phyloP scores from a whole-genome alignment of 139 green algal species.

The Coelastrella sp. region DNA sequence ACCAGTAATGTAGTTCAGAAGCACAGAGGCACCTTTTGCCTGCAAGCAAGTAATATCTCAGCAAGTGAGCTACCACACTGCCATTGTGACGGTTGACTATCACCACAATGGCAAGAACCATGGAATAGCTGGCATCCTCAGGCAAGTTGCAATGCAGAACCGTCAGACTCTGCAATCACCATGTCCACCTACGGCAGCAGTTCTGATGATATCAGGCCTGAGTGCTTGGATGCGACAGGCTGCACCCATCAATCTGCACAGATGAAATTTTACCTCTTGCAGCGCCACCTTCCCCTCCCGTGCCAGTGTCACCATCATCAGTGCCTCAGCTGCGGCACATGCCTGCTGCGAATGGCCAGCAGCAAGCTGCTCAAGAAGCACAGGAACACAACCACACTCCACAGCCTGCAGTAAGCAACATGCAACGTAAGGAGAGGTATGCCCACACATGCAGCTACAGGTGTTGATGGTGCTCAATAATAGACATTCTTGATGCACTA shows the following conservation, averaged over 20 bases:
- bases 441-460: too few relatives aligned
- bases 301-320: slow-evolving; percentile 60
- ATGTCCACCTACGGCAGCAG: too few relatives aligned
- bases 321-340: slow-evolving; percentile 53
- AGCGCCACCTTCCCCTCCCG: slow-evolving; percentile 65
- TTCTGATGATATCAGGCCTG: too few relatives aligned
- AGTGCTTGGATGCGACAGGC: too few relatives aligned
- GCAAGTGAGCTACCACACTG: background rate
- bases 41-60: background rate
- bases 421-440: too few relatives aligned
- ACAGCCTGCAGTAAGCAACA: slow-evolving; percentile 22
- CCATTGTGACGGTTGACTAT: too few relatives aligned
- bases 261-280: slow-evolving; percentile 30
- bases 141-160: too few relatives aligned
- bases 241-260: background rate
- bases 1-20: background rate
- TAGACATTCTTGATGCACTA: too few relatives aligned
- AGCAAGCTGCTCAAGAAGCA: slow-evolving; percentile 4
- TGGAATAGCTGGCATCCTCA: background rate
- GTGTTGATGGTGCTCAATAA: too few relatives aligned
- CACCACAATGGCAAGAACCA: background rate
- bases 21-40: background rate
- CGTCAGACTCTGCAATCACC: too few relatives aligned
- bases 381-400: slow-evolving; percentile 16
- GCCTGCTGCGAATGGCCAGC: background rate